Conservation (phyloP, 306 rosid species). For the Arachis hypogaea region DNA sequence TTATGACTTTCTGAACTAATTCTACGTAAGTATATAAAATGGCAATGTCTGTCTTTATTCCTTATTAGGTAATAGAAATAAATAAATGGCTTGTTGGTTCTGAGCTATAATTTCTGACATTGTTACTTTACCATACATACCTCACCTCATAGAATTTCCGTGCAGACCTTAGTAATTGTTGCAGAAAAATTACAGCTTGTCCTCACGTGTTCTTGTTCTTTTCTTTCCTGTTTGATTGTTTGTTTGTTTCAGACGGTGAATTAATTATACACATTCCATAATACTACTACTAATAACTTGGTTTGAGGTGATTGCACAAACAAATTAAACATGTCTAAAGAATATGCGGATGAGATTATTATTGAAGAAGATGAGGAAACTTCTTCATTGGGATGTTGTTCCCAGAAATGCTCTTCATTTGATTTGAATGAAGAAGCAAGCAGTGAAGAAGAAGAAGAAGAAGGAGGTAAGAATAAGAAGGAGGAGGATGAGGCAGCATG, state of each 20-base stretch:
- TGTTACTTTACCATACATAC: conserved; percentile 2
- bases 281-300: not conserved
- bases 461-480: conserved; percentile 2
- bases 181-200: conserved; percentile 41
- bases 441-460: conserved; percentile 30
- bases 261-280: conserved; percentile 1
- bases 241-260: conserved; percentile 33
- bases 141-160: conserved; percentile 35
- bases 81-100: conserved; percentile 27
- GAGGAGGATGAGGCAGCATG: not conserved
- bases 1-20: conserved; percentile 33
- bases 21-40: not conserved
- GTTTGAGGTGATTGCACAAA: conserved; percentile 2
- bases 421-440: conserved; percentile 57
- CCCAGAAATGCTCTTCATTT: conserved; percentile 48
- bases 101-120: conserved; percentile 28
- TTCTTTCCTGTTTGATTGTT: not conserved
- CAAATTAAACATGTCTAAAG: conserved; percentile 38
- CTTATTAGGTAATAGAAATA: not conserved
- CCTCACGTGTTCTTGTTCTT: conserved; percentile 28
- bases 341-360: not conserved
- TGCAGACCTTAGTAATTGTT: conserved; percentile 28
- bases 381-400: conserved; percentile 37
- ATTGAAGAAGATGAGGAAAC: not conserved
- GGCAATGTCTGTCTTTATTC: not conserved